Evolutionary conservation across 805 yeast species (phyloP).

Genomic region (Candida succiphila): DNA sequence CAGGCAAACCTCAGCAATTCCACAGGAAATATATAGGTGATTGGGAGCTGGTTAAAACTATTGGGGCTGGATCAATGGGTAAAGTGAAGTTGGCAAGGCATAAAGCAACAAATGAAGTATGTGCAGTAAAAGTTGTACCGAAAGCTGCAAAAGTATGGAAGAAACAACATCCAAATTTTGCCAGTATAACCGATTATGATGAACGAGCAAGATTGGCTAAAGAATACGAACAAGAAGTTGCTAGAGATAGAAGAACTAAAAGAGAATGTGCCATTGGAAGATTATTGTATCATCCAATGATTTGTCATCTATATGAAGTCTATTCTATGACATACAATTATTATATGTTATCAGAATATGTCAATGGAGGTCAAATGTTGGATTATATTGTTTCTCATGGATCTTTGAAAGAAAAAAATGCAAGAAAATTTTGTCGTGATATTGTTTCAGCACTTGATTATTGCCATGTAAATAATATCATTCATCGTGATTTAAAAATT

Average conservation of each 20-base stretch:
- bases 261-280: conserved; percentile 94
- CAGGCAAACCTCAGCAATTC: conserved; percentile 34
- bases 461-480: conserved; percentile 89
- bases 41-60: conserved; percentile 91
- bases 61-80: conserved; percentile 99
- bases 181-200: conserved; percentile 50
- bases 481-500: conserved; percentile 92
- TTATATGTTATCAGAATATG: conserved; percentile 94
- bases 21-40: conserved; percentile 90
- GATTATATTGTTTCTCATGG: conserved; percentile 98
- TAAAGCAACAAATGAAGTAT: conserved; percentile 67
- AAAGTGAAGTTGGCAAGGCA: conserved; percentile 92
- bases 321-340: conserved; percentile 95
- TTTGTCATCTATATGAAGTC: conserved; percentile 86
- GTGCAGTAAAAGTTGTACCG: conserved; percentile 91
- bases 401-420: conserved; percentile 84
- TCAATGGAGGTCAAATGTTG: conserved; percentile 94
- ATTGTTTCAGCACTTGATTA: conserved; percentile 90
- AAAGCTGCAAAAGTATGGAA: conserved; percentile 74
- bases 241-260: conserved; percentile 84
- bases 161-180: conserved; percentile 59
- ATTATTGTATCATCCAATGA: conserved; percentile 82
- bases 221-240: conserved; percentile 72
- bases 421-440: conserved; percentile 90
- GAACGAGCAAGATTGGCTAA: conserved; percentile 54